phyloP scores from a whole-genome alignment of 2,329 filamentous ascomycete genomes.

The Ophiostoma himal-ulmi region DNA sequence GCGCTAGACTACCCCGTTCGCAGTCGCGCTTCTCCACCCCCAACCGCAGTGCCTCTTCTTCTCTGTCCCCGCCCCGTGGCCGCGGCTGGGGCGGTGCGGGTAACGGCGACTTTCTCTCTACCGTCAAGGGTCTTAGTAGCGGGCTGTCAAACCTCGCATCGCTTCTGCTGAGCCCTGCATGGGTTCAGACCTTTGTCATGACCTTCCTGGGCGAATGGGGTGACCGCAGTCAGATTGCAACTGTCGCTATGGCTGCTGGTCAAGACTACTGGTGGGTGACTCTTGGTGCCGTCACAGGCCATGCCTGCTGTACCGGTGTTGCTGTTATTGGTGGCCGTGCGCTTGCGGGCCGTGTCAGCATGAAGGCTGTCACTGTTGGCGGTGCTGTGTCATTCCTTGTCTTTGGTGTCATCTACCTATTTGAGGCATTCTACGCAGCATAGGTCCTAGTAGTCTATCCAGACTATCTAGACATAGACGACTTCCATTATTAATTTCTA shows the following conservation, averaged over 20 bases:
- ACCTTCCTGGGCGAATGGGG: constrained; percentile 98
- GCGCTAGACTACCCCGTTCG: constrained; percentile 59
- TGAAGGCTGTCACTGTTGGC: constrained; percentile 91
- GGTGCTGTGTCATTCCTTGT: constrained; percentile 84
- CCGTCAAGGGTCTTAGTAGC: constrained; percentile 45
- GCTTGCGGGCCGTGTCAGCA: constrained; percentile 87
- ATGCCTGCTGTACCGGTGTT: constrained; percentile 82
- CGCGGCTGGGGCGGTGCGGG: constrained; percentile 40
- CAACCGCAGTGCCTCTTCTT: constrained; percentile 73
- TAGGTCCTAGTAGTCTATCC: neutral
- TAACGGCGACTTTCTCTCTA: constrained; percentile 44
- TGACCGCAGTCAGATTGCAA: constrained; percentile 94
- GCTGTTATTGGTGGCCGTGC: constrained; percentile 89
- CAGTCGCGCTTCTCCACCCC: constrained; percentile 73
- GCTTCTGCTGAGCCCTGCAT: constrained; percentile 84
- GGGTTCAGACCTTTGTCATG: constrained; percentile 99
- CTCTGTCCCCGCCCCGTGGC: constrained; percentile 62
- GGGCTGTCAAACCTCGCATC: constrained; percentile 83
- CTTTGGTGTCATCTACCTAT: constrained; percentile 86
- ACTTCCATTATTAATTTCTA: neutral
- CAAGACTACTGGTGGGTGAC: constrained; percentile 99
- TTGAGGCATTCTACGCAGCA: constrained; percentile 62
- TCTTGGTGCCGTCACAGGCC: constrained; percentile 76
- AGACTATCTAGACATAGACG: neutral
- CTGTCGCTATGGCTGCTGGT: constrained; percentile 96